Evolutionary conservation across 257 asterid species (phyloP).

Genomic region (Capsicum rhomboideum): DNA sequence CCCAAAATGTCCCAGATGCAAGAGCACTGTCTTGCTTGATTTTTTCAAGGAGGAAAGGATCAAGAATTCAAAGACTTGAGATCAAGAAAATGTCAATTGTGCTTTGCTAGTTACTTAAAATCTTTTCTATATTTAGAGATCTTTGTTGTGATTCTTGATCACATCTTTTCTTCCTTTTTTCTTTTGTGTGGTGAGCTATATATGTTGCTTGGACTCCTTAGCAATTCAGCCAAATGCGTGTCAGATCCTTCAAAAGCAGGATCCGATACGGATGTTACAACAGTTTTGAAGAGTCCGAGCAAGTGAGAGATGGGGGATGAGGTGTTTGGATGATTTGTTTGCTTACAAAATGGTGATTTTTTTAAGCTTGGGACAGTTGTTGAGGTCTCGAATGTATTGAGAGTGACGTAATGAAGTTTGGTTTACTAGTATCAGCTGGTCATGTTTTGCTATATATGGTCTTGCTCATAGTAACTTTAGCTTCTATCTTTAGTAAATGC

Average conservation of each 20-base stretch:
- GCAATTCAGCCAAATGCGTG: not conserved
- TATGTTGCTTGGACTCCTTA: not conserved
- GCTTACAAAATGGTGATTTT: not conserved
- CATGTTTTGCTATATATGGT: not conserved
- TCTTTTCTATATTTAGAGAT: not conserved
- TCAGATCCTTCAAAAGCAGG: not conserved
- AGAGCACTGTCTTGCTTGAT: conserved; percentile 56
- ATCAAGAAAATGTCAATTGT: not conserved
- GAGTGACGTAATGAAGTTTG: not conserved
- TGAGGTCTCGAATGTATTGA: not conserved
- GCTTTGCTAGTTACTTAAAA: not conserved
- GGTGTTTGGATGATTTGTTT: not conserved
- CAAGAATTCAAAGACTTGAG: conserved; percentile 20
- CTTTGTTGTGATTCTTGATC: not conserved
- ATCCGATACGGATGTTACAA: not conserved
- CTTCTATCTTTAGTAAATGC: no score
- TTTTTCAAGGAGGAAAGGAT: conserved; percentile 31
- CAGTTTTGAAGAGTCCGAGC: not conserved
- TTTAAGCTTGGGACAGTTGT: not conserved
- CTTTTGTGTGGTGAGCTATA: not conserved
- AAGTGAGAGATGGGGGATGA: not conserved
- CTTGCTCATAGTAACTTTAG: not conserved
- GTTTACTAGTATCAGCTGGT: not conserved
- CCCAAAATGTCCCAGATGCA: conserved; percentile 49
- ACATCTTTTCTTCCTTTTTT: not conserved